These are phyloP conservation scores for Haplographium delicatum DNA, from an alignment of 495 filamentous ascomycete genomes.

Conservation along the genomic window DNA sequence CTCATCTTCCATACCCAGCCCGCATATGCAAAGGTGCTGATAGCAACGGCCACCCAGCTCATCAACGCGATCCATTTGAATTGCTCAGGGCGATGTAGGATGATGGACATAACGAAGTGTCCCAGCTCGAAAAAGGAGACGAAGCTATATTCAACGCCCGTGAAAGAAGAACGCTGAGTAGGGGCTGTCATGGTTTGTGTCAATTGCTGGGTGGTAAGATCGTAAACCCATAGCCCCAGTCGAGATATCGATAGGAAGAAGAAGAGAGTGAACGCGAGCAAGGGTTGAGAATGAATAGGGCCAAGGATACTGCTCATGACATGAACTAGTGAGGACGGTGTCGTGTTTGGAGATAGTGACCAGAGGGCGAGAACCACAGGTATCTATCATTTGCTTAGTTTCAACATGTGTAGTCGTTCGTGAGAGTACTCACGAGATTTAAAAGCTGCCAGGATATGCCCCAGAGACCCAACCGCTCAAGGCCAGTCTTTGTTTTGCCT, in stretches of 20 bases:
- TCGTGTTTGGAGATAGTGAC: constrained; percentile 13
- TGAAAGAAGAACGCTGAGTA: constrained; percentile 35
- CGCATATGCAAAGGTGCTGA: constrained; percentile 33
- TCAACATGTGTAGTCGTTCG: background rate
- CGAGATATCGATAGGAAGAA: constrained; percentile 40
- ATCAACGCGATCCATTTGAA: constrained; percentile 37
- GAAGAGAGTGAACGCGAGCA: constrained; percentile 30
- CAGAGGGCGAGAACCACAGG: constrained; percentile 35
- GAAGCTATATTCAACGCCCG: constrained; percentile 38
- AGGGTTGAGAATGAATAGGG: constrained; percentile 5
- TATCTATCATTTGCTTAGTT: constrained; percentile 25
- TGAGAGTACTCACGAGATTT: constrained; percentile 30
- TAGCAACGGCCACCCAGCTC: constrained; percentile 29
- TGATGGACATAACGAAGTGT: constrained; percentile 31
- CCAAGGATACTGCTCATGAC: background rate
- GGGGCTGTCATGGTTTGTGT: constrained; percentile 35
- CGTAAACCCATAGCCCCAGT: constrained; percentile 40
- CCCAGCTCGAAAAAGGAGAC: constrained; percentile 36
- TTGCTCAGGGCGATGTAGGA: constrained; percentile 33
- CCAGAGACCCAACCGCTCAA: constrained; percentile 40
- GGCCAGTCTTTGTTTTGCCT: constrained; percentile 28
- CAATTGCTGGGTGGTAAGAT: constrained; percentile 41
- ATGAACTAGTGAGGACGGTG: background rate
- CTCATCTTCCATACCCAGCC: constrained; percentile 34
- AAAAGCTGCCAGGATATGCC: constrained; percentile 35